A percentile compares a stretch with the other conserved stretches of the same genome.
These are phyloP conservation scores for Paraconiothyrium brasiliense DNA, from an alignment of 2,329 filamentous ascomycete genomes.

Conservation along the genomic window DNA sequence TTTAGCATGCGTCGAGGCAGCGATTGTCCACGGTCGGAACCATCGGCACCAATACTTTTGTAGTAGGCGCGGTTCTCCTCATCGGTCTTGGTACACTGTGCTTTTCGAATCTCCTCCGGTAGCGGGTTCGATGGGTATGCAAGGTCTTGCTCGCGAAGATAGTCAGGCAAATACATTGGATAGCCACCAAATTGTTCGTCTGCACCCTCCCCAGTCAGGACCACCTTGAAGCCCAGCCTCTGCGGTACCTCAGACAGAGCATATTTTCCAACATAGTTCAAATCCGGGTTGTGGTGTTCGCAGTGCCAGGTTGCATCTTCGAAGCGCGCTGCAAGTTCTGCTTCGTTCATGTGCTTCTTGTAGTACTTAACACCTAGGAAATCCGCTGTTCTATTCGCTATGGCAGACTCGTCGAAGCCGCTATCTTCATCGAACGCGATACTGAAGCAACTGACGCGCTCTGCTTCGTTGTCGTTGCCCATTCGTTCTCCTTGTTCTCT, in stretches of 20 bases:
- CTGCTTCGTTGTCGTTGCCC: conserved; percentile 52
- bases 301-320: conserved; percentile 58
- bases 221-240: conserved; percentile 47
- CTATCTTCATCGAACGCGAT: conserved; percentile 61
- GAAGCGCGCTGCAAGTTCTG: conserved; percentile 53
- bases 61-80: conserved; percentile 20
- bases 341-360: conserved; percentile 56
- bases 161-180: conserved; percentile 56
- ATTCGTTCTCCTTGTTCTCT: conserved; percentile 56
- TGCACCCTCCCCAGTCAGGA: conserved; percentile 23
- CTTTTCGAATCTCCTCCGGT: conserved; percentile 13
- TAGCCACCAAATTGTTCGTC: conserved; percentile 67
- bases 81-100: conserved; percentile 21
- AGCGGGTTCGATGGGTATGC: conserved; percentile 17
- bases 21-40: conserved; percentile 33
- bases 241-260: conserved; percentile 57
- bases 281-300: conserved; percentile 58
- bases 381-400: conserved; percentile 58
- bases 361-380: conserved; percentile 57
- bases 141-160: conserved; percentile 59
- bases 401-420: conserved; percentile 61
- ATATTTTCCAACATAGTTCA: conserved; percentile 63
- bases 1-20: conserved; percentile 51
- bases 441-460: conserved; percentile 58
- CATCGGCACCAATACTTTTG: conserved; percentile 37